These are phyloP conservation scores for Dryadomyces quercus-mongolicae DNA, from an alignment of 2,329 filamentous ascomycete genomes.

Conservation along the genomic window DNA sequence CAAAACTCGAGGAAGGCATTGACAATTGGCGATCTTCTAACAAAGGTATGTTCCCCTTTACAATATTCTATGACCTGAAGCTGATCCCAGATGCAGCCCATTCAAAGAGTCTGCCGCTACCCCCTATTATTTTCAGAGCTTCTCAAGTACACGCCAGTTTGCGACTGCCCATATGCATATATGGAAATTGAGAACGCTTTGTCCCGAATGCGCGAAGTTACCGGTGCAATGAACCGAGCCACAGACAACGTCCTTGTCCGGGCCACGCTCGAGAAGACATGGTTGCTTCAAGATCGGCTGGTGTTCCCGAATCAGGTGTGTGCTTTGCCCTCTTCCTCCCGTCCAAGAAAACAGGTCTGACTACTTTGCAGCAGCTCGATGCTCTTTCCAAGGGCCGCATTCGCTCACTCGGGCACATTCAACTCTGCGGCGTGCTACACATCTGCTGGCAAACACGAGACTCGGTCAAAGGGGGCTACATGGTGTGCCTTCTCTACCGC, in stretches of 20 bases:
- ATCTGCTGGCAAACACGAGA: slow-evolving; percentile 66
- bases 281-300: slow-evolving; percentile 73
- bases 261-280: slow-evolving; percentile 64
- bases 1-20: slow-evolving; percentile 60
- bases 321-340: background rate
- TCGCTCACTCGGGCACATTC: slow-evolving; percentile 66
- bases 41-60: slow-evolving; percentile 53
- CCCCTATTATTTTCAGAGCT: slow-evolving; percentile 78
- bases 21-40: slow-evolving; percentile 73
- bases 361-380: slow-evolving; percentile 29
- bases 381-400: slow-evolving; percentile 52
- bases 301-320: slow-evolving; percentile 64
- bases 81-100: slow-evolving; percentile 46
- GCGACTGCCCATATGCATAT: slow-evolving; percentile 74
- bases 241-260: slow-evolving; percentile 63
- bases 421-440: slow-evolving; percentile 72
- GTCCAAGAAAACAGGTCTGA: background rate
- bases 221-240: slow-evolving; percentile 71
- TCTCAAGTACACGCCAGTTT: slow-evolving; percentile 68
- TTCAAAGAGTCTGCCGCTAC: slow-evolving; percentile 86
- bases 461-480: slow-evolving; percentile 62
- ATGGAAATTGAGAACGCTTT: slow-evolving; percentile 66
- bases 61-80: background rate
- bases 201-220: slow-evolving; percentile 59
- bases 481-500: slow-evolving; percentile 76